Base-by-base conservation (phyloP, 805 yeast species). In the Lipomyces lipofer region DNA sequence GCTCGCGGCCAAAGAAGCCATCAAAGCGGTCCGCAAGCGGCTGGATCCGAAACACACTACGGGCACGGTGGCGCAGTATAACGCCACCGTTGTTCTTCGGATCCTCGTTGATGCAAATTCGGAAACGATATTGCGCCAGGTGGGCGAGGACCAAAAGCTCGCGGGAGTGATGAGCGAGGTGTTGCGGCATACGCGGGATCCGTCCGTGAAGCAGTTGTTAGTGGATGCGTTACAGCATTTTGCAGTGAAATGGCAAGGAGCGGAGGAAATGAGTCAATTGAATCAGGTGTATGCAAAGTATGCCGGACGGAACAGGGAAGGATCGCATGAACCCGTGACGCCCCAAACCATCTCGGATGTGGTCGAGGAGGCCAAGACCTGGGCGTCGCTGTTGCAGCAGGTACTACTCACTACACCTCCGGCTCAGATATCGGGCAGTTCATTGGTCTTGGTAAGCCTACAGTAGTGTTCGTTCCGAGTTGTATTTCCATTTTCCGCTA, bases 1-100 rank as follows among this genome's bases (percentile, higher is more conserved):
- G n/a, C n/a, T 10, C 7, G 62, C 60, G 13, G 62, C 62, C 22
- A 42, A 25, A 8, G 56, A 38, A 13, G 62, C 60, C 12, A 42
- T 58, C 21, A 39, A 42, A 15, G 47, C 47, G 4, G 33, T 56
- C 8, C 53, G 59, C 36, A 58, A 55, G 24, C 51, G 60, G 21
- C 15, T 58, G 3, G 60, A 55, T 19, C 51, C 49, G 12, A 49
- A 48, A 17, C 55, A 35, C 5, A 24, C 47, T 8, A 21, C 47
- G 22, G 27, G 35, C 25, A 15, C 46, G 3, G 38, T 24, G 10
- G 28, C 35, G 19, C 62, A 58, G 51, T 56, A 58, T 40, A 51
- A 49, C 36, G 59, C 62, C 12, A 22, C 51, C 6, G 30, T 51
- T 46, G 42, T 55, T 0, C 48, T 58, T 12, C 60, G 59, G 5